Evolutionary conservation across 2,329 filamentous ascomycete species (phyloP).

Genomic region (Clonostachys byssicola): DNA sequence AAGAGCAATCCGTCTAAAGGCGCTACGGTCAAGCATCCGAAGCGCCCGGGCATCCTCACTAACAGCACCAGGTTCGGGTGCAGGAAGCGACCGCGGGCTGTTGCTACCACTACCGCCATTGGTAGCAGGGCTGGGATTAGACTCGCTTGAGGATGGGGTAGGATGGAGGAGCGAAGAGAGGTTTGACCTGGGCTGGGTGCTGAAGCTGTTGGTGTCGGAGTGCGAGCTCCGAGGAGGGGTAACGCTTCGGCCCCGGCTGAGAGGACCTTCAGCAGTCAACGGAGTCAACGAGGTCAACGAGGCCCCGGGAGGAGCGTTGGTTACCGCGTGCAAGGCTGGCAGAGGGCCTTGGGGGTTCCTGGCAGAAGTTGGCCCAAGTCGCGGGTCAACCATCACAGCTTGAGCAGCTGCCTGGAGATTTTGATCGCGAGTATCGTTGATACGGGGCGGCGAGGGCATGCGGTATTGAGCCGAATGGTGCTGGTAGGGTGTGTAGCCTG

Average conservation of each 20-base stretch:
- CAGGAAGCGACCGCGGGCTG: conserved; percentile 17
- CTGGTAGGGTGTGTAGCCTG: conserved; percentile 22
- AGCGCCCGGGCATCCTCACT: conserved; percentile 63
- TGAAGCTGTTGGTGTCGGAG: conserved; percentile 18
- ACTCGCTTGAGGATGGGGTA: conserved; percentile 43
- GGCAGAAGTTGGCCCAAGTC: conserved; percentile 21
- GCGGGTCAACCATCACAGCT: conserved; percentile 32
- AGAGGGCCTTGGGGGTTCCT: conserved; percentile 37
- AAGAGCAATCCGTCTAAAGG: conserved; percentile 31
- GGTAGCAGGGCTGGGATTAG: conserved; percentile 24
- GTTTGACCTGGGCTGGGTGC: conserved; percentile 32
- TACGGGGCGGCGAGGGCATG: conserved; percentile 22
- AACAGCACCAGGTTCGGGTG: conserved; percentile 34
- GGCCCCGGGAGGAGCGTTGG: conserved; percentile 15
- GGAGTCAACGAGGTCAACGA: too few species aligned
- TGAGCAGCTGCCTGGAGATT: conserved; percentile 38
- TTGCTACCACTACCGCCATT: conserved; percentile 37
- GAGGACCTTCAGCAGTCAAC: conserved; percentile 32
- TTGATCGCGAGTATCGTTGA: conserved; percentile 34
- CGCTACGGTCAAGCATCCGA: conserved; percentile 55
- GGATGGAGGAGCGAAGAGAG: conserved; percentile 41
- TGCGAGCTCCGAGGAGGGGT: conserved; percentile 41
- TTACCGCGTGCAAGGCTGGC: conserved; percentile 30
- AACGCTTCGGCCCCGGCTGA: conserved; percentile 38
- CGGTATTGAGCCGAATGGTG: conserved; percentile 21